Evolutionary conservation across 108 stramenopile genomes (phyloP).

Genomic region (Nitzschia palea): DNA sequence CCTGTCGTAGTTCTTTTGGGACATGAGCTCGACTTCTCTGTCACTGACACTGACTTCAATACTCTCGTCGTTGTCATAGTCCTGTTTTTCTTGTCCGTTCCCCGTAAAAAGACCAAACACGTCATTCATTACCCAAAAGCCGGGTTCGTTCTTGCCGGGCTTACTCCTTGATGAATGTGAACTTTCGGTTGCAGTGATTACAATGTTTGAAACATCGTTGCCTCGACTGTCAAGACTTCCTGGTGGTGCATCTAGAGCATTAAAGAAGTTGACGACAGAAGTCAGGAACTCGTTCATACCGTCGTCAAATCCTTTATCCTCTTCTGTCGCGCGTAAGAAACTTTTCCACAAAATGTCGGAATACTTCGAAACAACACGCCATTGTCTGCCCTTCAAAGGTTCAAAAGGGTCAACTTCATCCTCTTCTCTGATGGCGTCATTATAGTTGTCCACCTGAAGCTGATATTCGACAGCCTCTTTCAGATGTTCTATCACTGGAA

Average conservation of each 20-base stretch:
- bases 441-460: conserved; percentile 72
- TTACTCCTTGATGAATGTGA: conserved; percentile 1
- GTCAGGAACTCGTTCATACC: conserved; percentile 74
- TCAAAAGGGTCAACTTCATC: conserved; percentile 7
- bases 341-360: conserved; percentile 72
- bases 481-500: conserved; percentile 81
- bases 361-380: conserved; percentile 64
- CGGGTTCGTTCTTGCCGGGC: conserved; percentile 18
- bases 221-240: not conserved
- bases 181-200: conserved; percentile 26
- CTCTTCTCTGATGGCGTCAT: conserved; percentile 41
- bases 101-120: conserved; percentile 48
- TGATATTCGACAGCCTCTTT: conserved; percentile 76
- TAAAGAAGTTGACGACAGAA: conserved; percentile 64
- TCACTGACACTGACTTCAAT: conserved; percentile 21
- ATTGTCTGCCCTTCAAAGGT: conserved; percentile 3
- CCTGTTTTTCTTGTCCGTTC: not conserved
- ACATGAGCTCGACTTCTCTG: not conserved
- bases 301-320: conserved; percentile 79
- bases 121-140: conserved; percentile 55
- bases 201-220: conserved; percentile 12
- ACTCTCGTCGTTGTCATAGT: not conserved
- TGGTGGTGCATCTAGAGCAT: conserved; percentile 46
- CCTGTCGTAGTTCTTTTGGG: conserved; percentile 31
- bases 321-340: conserved; percentile 75